Evolutionary conservation across 2,329 filamentous ascomycete species (phyloP), one percentile per base, ranked within the genome.

Genomic region (Ophiostoma sp.): DNA sequence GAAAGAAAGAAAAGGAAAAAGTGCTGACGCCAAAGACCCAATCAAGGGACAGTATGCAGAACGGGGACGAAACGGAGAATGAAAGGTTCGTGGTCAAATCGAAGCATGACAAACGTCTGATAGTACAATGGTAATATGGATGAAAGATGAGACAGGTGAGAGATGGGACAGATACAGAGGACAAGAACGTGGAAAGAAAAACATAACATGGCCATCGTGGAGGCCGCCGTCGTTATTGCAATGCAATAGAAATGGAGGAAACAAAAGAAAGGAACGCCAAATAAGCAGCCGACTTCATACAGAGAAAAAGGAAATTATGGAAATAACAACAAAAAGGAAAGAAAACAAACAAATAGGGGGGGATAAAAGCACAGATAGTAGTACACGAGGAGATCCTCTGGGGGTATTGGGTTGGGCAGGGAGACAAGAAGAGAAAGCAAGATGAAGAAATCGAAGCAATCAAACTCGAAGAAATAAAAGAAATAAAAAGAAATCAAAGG

Each of bases 361-460:
- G 2, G 38, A 42, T 41, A 62, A 41, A 63, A 63, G 42, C 8
- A 63, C 70, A 70, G 27, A 66, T 65, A 42, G 58, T 67, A 41
- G 9, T 66, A 65, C 69, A 69, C 62, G 67, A 69, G 66, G 66
- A 27, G 27, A 14, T 36, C 66, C 63, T 67, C 52, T 58, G 45
- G 68, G 66, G 68, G 68, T 69, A 69, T 69, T 66, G 65, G 66
- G 49, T 64, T 6, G 42, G 55, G 55, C 55, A 40, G 64, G 68
- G n/a, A 60, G 40, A n/a, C 14, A 65, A 47, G 36, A 65, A 18
- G 16, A 64, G 18, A 12, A 47, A 38, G 6, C 14, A 63, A 5
- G 45, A 44, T 6, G n/a, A 42, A 55, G 42, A 27, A 52, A 47
- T 8, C 27, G 2, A 64, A 42, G 3, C 41, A 36, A 55, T 27